Evolutionary conservation across 257 asterid species (phyloP).

Genomic region (Voacanga thouarsii): DNA sequence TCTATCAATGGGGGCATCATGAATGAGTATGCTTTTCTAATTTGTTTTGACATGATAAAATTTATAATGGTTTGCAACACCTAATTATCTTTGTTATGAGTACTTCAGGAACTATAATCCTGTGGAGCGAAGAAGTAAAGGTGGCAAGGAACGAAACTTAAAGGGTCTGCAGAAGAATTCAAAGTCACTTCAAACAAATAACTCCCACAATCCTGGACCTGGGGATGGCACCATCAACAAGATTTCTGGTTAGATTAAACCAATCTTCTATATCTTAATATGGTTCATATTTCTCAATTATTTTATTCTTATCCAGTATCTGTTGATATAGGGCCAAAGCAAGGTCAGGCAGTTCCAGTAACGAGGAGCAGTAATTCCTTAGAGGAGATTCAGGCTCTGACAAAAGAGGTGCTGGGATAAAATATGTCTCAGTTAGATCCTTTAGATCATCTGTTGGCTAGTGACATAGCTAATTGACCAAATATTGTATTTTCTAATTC

Average conservation of each 20-base stretch:
- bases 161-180: slow-evolving; percentile 55
- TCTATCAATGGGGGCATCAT: slow-evolving; percentile 79
- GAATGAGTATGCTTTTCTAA: slow-evolving; percentile 57
- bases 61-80: slow-evolving; percentile 1
- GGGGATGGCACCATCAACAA: slow-evolving; percentile 43
- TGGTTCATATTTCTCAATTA: slow-evolving; percentile 6
- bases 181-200: slow-evolving; percentile 70
- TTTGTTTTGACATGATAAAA: slow-evolving; percentile 7
- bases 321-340: slow-evolving; percentile 45
- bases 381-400: slow-evolving; percentile 49
- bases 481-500: background rate
- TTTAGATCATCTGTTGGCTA: background rate
- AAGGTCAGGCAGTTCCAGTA: slow-evolving; percentile 37
- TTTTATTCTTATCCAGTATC: slow-evolving; percentile 14
- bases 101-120: slow-evolving; percentile 72
- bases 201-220: slow-evolving; percentile 39
- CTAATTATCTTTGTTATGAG: slow-evolving; percentile 14
- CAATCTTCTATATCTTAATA: slow-evolving; percentile 6
- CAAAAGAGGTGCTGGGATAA: slow-evolving; percentile 54
- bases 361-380: slow-evolving; percentile 32
- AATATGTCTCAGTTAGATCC: background rate
- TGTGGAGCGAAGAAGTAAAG: slow-evolving; percentile 79
- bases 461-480: background rate
- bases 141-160: slow-evolving; percentile 57
- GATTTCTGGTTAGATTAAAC: slow-evolving; percentile 36